Percentiles rank a stretch among this genome's conserved stretches.
These are phyloP conservation scores for Citrus cavaleriei DNA, from an alignment of 345 rosid genomes.

Conservation along the genomic window DNA sequence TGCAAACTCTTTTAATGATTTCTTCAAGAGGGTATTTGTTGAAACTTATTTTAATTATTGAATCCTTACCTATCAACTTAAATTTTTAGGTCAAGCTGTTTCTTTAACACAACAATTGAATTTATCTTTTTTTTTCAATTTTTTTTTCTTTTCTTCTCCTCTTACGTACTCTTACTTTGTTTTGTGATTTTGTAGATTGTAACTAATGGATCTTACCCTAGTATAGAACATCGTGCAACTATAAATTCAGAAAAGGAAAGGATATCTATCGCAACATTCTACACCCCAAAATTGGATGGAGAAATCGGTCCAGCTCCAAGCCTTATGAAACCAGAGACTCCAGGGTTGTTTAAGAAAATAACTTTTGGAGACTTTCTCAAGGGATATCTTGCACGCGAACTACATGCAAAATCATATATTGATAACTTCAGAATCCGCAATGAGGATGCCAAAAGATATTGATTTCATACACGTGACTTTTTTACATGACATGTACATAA, in stretches of 20 bases:
- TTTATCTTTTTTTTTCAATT: background rate
- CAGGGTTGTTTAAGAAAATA: background rate
- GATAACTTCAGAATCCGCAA: background rate
- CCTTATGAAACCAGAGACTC: background rate
- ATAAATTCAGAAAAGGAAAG: background rate
- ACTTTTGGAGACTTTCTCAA: background rate
- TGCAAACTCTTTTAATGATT: too few species aligned
- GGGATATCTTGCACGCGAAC: background rate
- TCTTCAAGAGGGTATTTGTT: background rate
- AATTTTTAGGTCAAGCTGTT: background rate
- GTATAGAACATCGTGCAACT: conserved; percentile 2
- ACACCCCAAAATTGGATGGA: background rate
- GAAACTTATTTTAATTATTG: background rate
- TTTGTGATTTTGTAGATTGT: conserved; percentile 4
- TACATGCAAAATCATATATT: background rate
- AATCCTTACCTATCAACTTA: too few species aligned
- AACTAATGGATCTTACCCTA: background rate
- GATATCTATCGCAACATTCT: background rate
- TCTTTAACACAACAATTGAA: background rate
- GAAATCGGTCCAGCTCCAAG: background rate
- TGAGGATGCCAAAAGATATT: background rate
- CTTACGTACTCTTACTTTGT: background rate
- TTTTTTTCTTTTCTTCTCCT: background rate
- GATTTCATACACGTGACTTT: background rate
- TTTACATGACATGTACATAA: too few species aligned